Percentiles rank a stretch among this genome's conserved stretches.
Conservation (phyloP, 768 basidiomycete genomes). For the Lactarius indigo region DNA sequence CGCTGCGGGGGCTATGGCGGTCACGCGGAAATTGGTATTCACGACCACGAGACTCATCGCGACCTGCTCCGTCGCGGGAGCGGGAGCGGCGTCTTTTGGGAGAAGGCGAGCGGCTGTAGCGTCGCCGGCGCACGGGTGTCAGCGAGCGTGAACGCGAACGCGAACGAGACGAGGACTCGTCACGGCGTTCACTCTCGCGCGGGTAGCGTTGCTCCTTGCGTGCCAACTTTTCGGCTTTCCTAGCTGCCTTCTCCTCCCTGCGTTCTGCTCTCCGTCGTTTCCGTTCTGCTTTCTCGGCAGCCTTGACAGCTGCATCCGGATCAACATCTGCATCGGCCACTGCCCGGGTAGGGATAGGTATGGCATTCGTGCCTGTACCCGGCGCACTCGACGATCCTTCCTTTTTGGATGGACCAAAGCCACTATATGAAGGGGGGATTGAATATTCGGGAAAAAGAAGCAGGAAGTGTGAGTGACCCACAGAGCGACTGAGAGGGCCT, state of each 20-base stretch:
- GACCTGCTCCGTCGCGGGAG: slow-evolving; percentile 1
- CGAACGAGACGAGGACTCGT: slow-evolving; percentile 33
- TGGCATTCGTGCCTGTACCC: slow-evolving; percentile 33
- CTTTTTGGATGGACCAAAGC: slow-evolving; percentile 58
- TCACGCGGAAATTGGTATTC: slow-evolving; percentile 18
- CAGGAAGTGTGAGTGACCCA: slow-evolving; percentile 34
- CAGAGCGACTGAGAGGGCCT: slow-evolving; percentile 81
- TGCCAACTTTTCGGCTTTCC: slow-evolving; percentile 46
- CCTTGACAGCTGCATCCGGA: slow-evolving; percentile 26
- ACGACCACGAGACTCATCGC: neutral
- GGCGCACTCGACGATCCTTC: slow-evolving; percentile 21
- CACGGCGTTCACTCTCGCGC: slow-evolving; percentile 15
- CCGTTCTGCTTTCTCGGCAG: slow-evolving; percentile 34
- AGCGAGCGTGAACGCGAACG: slow-evolving; percentile 41
- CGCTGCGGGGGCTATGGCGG: slow-evolving; percentile 25
- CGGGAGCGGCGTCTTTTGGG: slow-evolving; percentile 13
- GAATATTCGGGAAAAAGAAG: neutral
- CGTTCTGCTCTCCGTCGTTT: slow-evolving; percentile 44
- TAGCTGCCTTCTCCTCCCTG: slow-evolving; percentile 58
- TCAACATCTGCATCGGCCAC: slow-evolving; percentile 14
- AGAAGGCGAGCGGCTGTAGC: slow-evolving; percentile 15
- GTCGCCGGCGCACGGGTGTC: slow-evolving; percentile 9
- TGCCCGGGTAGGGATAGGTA: slow-evolving; percentile 26
- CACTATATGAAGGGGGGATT: slow-evolving; percentile 40
- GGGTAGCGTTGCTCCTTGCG: slow-evolving; percentile 20